Base-by-base conservation (phyloP, 345 rosid species). In the Erysimum cheiranthoides region DNA sequence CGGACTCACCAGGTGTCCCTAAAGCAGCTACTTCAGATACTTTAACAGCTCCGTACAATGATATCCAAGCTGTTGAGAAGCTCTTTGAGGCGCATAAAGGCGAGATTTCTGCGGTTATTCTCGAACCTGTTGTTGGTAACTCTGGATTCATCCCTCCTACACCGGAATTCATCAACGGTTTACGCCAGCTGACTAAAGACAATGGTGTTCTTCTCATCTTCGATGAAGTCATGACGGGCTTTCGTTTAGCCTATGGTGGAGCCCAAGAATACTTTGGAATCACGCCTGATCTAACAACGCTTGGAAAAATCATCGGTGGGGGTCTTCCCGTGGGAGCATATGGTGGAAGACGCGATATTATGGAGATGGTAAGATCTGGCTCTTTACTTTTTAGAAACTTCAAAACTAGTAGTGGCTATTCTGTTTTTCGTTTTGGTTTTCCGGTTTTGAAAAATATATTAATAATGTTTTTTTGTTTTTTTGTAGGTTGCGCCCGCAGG, bases 1-100 rank as follows among this genome's bases (percentile, higher is more conserved):
- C 98, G 0, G 99, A 95, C 73, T 95, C 98, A 10, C 98, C 99
- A 2, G 98, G 99, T 75, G 97, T 93, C 21, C 98, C 99, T 1
- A 89, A 61, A 86, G 93, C 82, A 30, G 97, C 99, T 54, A 90
- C 98, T 49, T 78, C 43, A 5, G 93, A 87, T 58, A 95, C 99
- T 45, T 77, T 95, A 27, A 90, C 91, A 5, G 94, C 97, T 53
- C 88, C 93, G 0, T 88, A 59, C 85, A 90, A 95, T 18, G 92
- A 93, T 60, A 43, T 88, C 4, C 80, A 77, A 1, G 92, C 98
- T 25, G 90, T 87, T 35, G 89, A 71, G 67, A 84, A 79, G 63
- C 81, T 88, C 6, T 90, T 95, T 25, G 80, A 85, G 59, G 50
- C 70, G 2, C 83, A 95, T 67, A 84, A 85, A 84, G 97, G 97